Conservation (phyloP, 2,329 filamentous ascomycete species). For the Alternaria ethzedia region DNA sequence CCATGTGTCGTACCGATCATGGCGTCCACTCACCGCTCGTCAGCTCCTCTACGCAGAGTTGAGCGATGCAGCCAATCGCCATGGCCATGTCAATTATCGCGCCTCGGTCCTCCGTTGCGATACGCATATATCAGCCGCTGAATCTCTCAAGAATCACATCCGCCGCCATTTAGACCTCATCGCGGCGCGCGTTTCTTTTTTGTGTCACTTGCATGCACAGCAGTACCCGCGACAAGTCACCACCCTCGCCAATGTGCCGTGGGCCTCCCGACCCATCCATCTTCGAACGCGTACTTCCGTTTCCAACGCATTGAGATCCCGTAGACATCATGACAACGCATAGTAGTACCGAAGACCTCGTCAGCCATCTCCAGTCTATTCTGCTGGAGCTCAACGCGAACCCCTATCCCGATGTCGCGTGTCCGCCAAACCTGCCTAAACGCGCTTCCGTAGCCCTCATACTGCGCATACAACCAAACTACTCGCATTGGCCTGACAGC, state of each 20-base stretch:
- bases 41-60: not conserved
- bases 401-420: slow-evolving; percentile 58
- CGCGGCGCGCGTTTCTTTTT: not conserved
- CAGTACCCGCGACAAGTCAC: not conserved
- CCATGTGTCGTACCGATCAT: not conserved
- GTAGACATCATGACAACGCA: slow-evolving; percentile 24
- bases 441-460: slow-evolving; percentile 71
- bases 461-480: slow-evolving; percentile 66
- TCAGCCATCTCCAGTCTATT: slow-evolving; percentile 51
- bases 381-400: slow-evolving; percentile 52
- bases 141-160: not conserved
- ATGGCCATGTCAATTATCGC: not conserved
- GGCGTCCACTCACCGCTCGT: not conserved
- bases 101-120: slow-evolving; percentile 10
- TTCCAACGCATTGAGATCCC: not conserved
- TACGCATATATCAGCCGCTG: not conserved
- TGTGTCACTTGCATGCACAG: not conserved
- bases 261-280: not conserved
- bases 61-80: slow-evolving; percentile 9
- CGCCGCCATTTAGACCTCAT: not conserved
- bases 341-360: slow-evolving; percentile 36
- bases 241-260: not conserved
- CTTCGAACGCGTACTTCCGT: not conserved
- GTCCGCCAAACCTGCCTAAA: slow-evolving; percentile 59
- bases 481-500: slow-evolving; percentile 58